Conservation (phyloP, 2,329 filamentous ascomycete species). For the Cadophora sp. region DNA sequence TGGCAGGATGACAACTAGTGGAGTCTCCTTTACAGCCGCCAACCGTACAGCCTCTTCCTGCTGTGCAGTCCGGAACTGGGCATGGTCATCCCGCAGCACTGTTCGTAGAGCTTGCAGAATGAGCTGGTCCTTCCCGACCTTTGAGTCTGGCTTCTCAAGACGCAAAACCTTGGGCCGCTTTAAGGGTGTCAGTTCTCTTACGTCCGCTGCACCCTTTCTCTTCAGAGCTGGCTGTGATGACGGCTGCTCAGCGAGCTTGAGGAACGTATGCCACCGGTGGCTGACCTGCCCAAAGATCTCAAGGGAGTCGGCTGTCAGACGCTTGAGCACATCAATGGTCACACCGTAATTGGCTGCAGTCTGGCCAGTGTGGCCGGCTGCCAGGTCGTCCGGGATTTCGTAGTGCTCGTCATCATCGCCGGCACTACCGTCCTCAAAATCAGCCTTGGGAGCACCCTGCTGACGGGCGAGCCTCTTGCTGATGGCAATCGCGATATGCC, state of each 20-base stretch:
- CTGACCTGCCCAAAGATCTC: constrained; percentile 28
- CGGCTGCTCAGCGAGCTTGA: constrained; percentile 11
- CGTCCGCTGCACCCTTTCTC: constrained; percentile 1
- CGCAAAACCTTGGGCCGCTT: not conserved
- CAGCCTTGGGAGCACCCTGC: not conserved
- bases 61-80: not conserved
- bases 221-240: constrained; percentile 14
- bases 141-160: not conserved
- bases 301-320: constrained; percentile 27
- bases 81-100: not conserved
- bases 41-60: not conserved
- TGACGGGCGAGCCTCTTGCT: not conserved
- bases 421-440: not conserved
- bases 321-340: constrained; percentile 25
- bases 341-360: not conserved
- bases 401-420: not conserved
- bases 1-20: not conserved
- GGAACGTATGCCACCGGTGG: constrained; percentile 26
- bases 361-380: not conserved
- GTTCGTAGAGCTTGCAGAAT: not conserved
- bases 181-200: not conserved
- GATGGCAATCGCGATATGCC: not conserved
- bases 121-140: not conserved
- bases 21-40: not conserved
- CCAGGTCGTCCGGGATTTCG: not conserved